Percentiles rank a stretch among this genome's conserved stretches.
phyloP scores from a whole-genome alignment of 2,329 filamentous ascomycete species.

The Fusarium ambrosium region DNA sequence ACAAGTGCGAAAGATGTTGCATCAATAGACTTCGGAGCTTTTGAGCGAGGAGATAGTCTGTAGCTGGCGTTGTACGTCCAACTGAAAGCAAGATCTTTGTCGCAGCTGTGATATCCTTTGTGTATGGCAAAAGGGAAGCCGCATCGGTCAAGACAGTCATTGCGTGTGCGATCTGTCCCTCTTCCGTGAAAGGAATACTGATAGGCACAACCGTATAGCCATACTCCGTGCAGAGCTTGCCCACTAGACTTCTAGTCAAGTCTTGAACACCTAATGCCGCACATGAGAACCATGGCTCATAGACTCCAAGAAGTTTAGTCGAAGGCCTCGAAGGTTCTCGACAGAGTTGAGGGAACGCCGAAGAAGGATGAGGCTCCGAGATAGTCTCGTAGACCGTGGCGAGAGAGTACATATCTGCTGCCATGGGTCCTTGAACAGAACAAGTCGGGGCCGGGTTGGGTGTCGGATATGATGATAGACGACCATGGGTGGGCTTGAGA shows the following conservation, averaged over 20 bases:
- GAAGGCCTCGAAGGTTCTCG: conserved; percentile 36
- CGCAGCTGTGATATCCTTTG: conserved; percentile 65
- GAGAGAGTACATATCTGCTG: conserved; percentile 75
- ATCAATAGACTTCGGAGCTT: conserved; percentile 78
- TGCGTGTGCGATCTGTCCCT: conserved; percentile 80
- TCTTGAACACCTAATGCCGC: conserved; percentile 56
- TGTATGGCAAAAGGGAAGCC: conserved; percentile 60
- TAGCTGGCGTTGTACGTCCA: conserved; percentile 70
- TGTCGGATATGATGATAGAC: conserved; percentile 73
- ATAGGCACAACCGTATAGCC: conserved; percentile 69
- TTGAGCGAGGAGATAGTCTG: conserved; percentile 77
- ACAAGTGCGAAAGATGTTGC: conserved; percentile 77
- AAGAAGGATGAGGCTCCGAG: conserved; percentile 70
- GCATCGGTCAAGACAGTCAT: conserved; percentile 79
- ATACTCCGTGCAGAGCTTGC: conserved; percentile 63
- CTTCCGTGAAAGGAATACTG: conserved; percentile 67
- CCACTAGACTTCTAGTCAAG: not conserved
- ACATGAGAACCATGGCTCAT: conserved; percentile 70
- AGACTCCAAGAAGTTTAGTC: conserved; percentile 71
- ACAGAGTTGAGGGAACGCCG: conserved; percentile 64
- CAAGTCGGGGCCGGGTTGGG: conserved; percentile 70
- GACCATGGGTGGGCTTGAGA: conserved; percentile 77
- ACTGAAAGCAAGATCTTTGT: conserved; percentile 77
- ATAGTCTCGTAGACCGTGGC: conserved; percentile 75
- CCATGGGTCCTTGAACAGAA: conserved; percentile 76